Base-by-base conservation (phyloP, 495 filamentous ascomycete genomes). In the Daldinia vernicosa region DNA sequence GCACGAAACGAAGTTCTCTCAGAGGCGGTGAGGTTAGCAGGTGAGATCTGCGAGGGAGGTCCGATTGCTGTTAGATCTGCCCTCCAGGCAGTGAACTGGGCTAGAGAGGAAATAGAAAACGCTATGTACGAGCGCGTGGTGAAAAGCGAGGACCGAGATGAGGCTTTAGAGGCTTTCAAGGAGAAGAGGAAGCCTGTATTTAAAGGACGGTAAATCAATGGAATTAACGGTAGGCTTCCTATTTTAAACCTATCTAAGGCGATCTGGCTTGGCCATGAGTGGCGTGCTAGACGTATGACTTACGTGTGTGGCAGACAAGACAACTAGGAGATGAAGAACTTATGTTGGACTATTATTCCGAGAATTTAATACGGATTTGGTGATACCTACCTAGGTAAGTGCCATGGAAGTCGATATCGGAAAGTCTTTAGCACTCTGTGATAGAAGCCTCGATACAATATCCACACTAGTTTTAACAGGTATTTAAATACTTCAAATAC, bases 171-270 rank as follows among this genome's bases (percentile, higher is more conserved):
- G 69, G 95, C 95, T 33, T 98, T 98, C 83, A 83, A 82, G 67
- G 93, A 97, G 86, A 97, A 96, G 89, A 88, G 95, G 77, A 94
- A 87, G 84, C 93, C 94, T 26, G 85, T 88, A 24, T 97, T 96
- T 74, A 90, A 84, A 74, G 94, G 94, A 14, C 77, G 81, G 71
- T 88, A 70, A 75, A 55, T 2, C 22, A 26, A 39, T n/a, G 39
- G 24, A 8, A 22, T 35, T 6, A 11, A 35, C 4, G 9, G 43
- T 47, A 33, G 15, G 52, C 2, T 8, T 55, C 11, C 28, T 55
- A n/a, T 55, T 32, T n/a, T 27, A 32, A 19, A 7, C 27, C 24
- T 12, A 14, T 14, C 3, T 35, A 35, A 35, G 12, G 12, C 11
- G 12, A 35, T 14, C 11, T 35, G 33, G 3, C 11, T 14, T 35